Evolutionary conservation across 176 grass and related monocot species (phyloP), one percentile per base, ranked within the genome.

Genomic region (Rhynchospora breviuscula): DNA sequence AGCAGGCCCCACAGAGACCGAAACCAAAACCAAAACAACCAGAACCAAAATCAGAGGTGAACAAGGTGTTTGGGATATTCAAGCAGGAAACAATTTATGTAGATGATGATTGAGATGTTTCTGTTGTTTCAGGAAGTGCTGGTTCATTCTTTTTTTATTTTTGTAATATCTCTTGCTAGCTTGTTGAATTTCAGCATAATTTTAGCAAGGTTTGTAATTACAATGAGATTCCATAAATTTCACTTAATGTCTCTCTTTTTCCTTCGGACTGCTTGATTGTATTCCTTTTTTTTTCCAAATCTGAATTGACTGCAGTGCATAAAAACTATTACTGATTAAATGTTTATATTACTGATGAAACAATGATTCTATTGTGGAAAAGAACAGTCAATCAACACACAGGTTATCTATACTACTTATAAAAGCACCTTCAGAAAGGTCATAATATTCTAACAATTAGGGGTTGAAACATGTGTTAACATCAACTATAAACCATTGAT

Each of bases 31-130:
- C 83, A 7, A 87, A 84, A 71, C 86, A 93, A 81, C 68, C 89
- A 8, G 87, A 87, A 65, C 11, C 89, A 51, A 89, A 90, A 63
- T 25, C 89, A 15, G 92, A 92, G 80, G 84, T 91, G 46, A 97
- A 85, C 52, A 93, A 87, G 1, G 89, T 94, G n/a, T 98, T 98
- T 5, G 95, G 95, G 10, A 83, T 98, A 60, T 98, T 98, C 84
- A 98, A 98, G 84, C 95, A 98, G 83, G 95, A 98, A 84, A 94
- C 89, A 4, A 80, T 98, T 22, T 98, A 86, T 40, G 48, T 95
- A 15, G 95, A 98, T 63, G 92, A 98, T 56, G 92, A 98, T 75
- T 94, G 68, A 94, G 52, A 35, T 26, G 10, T 70, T 70, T 43
- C 21, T 70, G 35, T 35, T 70, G 10, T 35, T 70, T 59, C 14